Percentiles rank a stretch among this genome's conserved stretches.
phyloP scores from a whole-genome alignment of 2,329 filamentous ascomycete genomes.

The Ophiocordyceps australis region DNA sequence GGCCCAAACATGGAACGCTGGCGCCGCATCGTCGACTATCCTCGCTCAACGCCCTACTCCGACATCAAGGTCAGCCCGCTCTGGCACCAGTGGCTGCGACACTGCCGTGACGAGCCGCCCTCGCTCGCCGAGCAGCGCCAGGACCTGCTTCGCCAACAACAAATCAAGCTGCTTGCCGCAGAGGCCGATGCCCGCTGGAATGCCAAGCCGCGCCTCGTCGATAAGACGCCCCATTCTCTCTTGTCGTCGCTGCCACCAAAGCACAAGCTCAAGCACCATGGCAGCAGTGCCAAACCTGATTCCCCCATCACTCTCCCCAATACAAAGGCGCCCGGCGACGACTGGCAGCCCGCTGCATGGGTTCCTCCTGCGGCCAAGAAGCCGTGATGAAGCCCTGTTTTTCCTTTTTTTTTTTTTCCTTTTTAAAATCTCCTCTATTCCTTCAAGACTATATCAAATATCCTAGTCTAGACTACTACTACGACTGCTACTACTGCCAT shows the following conservation, averaged over 20 bases:
- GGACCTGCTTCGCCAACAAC: conserved; percentile 32
- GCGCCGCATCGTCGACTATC: conserved; percentile 45
- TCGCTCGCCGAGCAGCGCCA: conserved; percentile 34
- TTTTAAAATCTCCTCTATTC: too few relatives aligned
- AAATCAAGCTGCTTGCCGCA: conserved; percentile 36
- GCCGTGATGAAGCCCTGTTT: too few relatives aligned
- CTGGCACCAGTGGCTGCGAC: conserved; percentile 54
- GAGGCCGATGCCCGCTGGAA: conserved; percentile 46
- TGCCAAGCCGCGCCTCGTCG: conserved; percentile 33
- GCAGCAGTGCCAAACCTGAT: conserved; percentile 3
- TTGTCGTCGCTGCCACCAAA: conserved; percentile 1
- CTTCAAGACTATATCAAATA: too few relatives aligned
- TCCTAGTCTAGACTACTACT: too few relatives aligned
- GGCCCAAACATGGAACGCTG: too few relatives aligned
- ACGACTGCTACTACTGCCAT: too few relatives aligned
- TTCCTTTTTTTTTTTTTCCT: too few relatives aligned
- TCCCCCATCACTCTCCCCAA: conserved; percentile 38
- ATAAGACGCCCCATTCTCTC: conserved; percentile 9
- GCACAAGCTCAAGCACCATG: conserved; percentile 5
- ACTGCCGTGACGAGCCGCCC: conserved; percentile 36
- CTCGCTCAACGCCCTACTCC: conserved; percentile 31
- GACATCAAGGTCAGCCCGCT: conserved; percentile 38
- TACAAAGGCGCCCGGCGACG: conserved; percentile 35
- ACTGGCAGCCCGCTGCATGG: conserved; percentile 53
- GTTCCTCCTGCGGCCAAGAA: conserved; percentile 22